A percentile compares a stretch with the other conserved stretches of the same genome.
These are phyloP conservation scores for Dactylonectria macrodidyma DNA, from an alignment of 2,329 filamentous ascomycete genomes.

Conservation along the genomic window DNA sequence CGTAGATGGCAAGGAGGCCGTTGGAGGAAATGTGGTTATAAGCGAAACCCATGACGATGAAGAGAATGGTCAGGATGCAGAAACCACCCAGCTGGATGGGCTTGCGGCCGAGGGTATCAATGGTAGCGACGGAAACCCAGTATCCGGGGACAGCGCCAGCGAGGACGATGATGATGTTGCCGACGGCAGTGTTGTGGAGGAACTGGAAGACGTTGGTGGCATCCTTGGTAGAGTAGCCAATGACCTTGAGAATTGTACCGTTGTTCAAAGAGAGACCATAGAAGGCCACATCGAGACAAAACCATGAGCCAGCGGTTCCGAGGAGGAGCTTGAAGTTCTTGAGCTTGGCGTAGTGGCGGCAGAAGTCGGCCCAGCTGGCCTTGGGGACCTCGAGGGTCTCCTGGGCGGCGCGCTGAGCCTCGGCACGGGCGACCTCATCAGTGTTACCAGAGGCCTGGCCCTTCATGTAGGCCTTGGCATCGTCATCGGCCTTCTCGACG, in stretches of 20 bases:
- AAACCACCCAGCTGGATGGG: slow-evolving; percentile 80
- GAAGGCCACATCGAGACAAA: slow-evolving; percentile 76
- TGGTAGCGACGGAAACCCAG: slow-evolving; percentile 82
- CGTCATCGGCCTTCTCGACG: slow-evolving; percentile 79
- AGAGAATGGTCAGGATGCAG: slow-evolving; percentile 72
- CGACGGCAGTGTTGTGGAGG: slow-evolving; percentile 82
- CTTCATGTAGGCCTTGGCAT: slow-evolving; percentile 81
- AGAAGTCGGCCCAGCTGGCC: slow-evolving; percentile 81
- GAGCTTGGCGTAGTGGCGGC: slow-evolving; percentile 77
- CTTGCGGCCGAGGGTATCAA: slow-evolving; percentile 84
- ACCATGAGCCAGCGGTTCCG: slow-evolving; percentile 90
- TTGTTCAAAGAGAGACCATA: slow-evolving; percentile 84
- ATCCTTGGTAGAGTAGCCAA: slow-evolving; percentile 74
- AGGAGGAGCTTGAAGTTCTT: slow-evolving; percentile 81
- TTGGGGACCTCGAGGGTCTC: slow-evolving; percentile 75
- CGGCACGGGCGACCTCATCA: slow-evolving; percentile 77
- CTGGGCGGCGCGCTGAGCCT: slow-evolving; percentile 67
- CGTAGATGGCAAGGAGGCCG: slow-evolving; percentile 70
- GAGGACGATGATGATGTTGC: slow-evolving; percentile 84
- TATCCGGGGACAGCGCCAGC: slow-evolving; percentile 87
- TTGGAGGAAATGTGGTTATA: slow-evolving; percentile 68
- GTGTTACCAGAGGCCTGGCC: slow-evolving; percentile 74
- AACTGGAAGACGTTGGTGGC: slow-evolving; percentile 74
- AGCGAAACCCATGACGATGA: slow-evolving; percentile 74
- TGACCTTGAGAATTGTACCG: slow-evolving; percentile 77